A percentile compares a stretch with the other conserved stretches of the same genome.
Conservation (phyloP, 192 early-diverging fungal genomes). For the Spinellus fusiger region DNA sequence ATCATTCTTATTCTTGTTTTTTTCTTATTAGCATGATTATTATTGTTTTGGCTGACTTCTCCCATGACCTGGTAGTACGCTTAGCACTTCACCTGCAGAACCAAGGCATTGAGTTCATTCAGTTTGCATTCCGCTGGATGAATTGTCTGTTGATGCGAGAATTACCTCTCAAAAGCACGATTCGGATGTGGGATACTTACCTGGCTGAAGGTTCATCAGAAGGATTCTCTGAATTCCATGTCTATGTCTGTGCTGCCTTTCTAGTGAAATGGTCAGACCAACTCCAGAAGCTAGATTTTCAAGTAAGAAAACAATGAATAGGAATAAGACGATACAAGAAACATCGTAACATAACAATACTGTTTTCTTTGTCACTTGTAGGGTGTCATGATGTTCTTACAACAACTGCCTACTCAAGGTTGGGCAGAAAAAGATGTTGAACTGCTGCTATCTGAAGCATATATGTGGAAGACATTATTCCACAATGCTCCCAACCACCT, state of each 20-base stretch:
- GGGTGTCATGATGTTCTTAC: conserved; percentile 91
- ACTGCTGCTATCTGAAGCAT: conserved; percentile 90
- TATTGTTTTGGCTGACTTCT: neutral
- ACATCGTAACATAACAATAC: neutral
- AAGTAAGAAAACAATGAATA: conserved; percentile 36
- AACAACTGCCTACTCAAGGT: conserved; percentile 74
- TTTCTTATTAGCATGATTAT: neutral
- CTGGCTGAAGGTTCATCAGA: conserved; percentile 74
- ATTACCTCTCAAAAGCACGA: conserved; percentile 74
- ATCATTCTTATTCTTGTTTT: too few species aligned
- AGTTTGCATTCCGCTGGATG: conserved; percentile 99
- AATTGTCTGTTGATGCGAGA: conserved; percentile 99
- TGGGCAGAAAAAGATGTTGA: conserved; percentile 94
- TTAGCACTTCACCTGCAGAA: conserved; percentile 76
- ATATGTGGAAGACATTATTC: conserved; percentile 95
- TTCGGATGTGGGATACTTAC: conserved; percentile 99
- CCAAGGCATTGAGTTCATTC: conserved; percentile 95
- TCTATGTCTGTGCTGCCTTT: conserved; percentile 98
- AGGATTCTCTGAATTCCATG: conserved; percentile 94
- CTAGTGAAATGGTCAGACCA: conserved; percentile 91
- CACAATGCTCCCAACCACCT: conserved; percentile 88
- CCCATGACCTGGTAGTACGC: conserved; percentile 42
- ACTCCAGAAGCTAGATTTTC: conserved; percentile 86
- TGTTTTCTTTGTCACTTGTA: conserved; percentile 20
- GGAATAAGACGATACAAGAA: neutral